Evolutionary conservation across 2,329 filamentous ascomycete species (phyloP).

Genomic region (Tolypocladium amazonense): DNA sequence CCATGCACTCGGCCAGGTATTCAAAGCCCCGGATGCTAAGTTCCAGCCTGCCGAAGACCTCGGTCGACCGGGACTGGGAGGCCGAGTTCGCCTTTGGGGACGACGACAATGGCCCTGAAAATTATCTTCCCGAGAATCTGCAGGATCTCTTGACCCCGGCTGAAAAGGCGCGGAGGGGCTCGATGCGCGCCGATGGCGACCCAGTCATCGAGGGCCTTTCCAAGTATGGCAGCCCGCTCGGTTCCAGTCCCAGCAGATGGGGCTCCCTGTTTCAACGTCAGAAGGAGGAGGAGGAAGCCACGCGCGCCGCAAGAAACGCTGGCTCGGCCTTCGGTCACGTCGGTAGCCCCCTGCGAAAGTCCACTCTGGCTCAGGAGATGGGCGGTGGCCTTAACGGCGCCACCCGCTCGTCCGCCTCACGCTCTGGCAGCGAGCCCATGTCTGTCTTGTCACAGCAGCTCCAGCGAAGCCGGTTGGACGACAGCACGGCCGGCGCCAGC

Average conservation of each 20-base stretch:
- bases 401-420: constrained; percentile 22
- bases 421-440: constrained; percentile 39
- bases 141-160: constrained; percentile 57
- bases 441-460: constrained; percentile 52
- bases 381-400: constrained; percentile 22
- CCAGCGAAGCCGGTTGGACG: constrained; percentile 46
- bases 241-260: constrained; percentile 51
- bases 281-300: constrained; percentile 43
- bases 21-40: constrained; percentile 57
- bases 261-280: constrained; percentile 50
- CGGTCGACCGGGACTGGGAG: constrained; percentile 55
- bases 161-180: constrained; percentile 55
- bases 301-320: constrained; percentile 23
- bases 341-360: constrained; percentile 54
- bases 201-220: constrained; percentile 32
- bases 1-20: constrained; percentile 59
- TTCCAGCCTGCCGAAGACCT: constrained; percentile 57
- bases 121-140: constrained; percentile 63
- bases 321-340: constrained; percentile 55
- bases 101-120: constrained; percentile 41
- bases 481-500: constrained; percentile 31
- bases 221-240: constrained; percentile 52
- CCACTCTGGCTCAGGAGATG: constrained; percentile 46
- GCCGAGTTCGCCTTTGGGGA: constrained; percentile 64
- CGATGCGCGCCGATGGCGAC: constrained; percentile 45